A percentile compares a stretch with the other conserved stretches of the same genome.
These are phyloP conservation scores for Beta corolliflora DNA, from an alignment of 179 eudicot genomes.

Conservation along the genomic window DNA sequence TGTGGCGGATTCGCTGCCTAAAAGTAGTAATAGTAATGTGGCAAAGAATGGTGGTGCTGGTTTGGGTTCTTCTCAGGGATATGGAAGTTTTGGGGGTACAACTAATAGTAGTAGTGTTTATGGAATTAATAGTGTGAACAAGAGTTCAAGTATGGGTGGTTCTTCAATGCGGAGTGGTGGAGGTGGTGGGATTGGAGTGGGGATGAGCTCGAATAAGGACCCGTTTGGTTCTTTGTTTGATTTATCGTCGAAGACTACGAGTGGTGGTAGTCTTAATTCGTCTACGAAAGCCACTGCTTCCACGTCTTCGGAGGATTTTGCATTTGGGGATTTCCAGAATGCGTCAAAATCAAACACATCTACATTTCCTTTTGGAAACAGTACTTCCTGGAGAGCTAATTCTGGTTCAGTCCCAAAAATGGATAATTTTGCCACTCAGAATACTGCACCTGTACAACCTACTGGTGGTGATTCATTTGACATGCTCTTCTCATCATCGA, in stretches of 20 bases:
- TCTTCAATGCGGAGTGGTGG: constrained; percentile 40
- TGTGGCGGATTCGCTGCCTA: constrained; percentile 66
- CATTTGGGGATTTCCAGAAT: constrained; percentile 67
- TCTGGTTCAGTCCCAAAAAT: constrained; percentile 33
- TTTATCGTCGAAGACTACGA: constrained; percentile 58
- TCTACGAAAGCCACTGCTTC: constrained; percentile 33
- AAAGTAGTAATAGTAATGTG: constrained; percentile 32
- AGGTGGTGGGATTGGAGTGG: constrained; percentile 40
- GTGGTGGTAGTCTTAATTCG: constrained; percentile 40
- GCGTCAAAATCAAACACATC: constrained; percentile 47
- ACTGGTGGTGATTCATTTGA: constrained; percentile 60
- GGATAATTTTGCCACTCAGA: constrained; percentile 52
- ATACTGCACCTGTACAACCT: constrained; percentile 45
- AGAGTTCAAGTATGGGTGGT: constrained; percentile 53
- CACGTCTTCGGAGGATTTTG: constrained; percentile 37
- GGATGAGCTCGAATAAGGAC: constrained; percentile 57
- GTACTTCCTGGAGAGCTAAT: constrained; percentile 31
- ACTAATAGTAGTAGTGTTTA: constrained; percentile 22
- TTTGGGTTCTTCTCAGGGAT: constrained; percentile 38
- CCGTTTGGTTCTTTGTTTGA: constrained; percentile 76
- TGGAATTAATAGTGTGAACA: constrained; percentile 35
- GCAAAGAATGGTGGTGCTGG: constrained; percentile 23
- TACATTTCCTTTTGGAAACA: constrained; percentile 32
- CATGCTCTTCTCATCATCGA: constrained; percentile 51
- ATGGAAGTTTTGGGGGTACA: constrained; percentile 31